Evolutionary conservation across 257 asterid species (phyloP).

Genomic region (Solanum corneliomulleri): DNA sequence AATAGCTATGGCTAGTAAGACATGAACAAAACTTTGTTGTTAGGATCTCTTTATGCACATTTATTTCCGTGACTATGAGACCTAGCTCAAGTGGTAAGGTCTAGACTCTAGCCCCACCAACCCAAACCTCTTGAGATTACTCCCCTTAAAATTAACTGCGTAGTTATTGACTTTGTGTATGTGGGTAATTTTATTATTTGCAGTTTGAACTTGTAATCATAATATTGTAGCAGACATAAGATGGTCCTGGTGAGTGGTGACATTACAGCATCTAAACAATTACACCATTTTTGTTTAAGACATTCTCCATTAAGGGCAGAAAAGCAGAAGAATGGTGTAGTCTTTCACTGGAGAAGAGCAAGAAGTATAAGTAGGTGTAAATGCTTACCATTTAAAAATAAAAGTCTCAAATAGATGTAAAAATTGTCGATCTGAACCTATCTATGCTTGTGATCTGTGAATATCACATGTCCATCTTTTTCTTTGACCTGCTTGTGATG

Average conservation of each 20-base stretch:
- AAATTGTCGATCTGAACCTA: not conserved
- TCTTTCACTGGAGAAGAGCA: not conserved
- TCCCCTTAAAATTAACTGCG: not conserved
- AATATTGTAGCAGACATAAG: not conserved
- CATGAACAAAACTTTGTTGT: not conserved
- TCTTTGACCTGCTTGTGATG: not conserved
- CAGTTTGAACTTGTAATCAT: not conserved
- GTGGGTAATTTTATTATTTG: not conserved
- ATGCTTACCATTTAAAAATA: not conserved
- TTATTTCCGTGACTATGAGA: not conserved
- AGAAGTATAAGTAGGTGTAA: not conserved
- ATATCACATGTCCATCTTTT: not conserved
- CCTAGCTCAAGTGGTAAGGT: not conserved
- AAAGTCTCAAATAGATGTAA: not conserved
- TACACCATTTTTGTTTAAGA: not conserved
- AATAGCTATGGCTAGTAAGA: not conserved
- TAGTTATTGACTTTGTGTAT: not conserved
- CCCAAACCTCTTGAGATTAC: not conserved
- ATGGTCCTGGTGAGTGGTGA: not conserved
- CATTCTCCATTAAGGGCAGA: not conserved
- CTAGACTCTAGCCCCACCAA: not conserved
- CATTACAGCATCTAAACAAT: not conserved
- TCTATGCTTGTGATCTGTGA: not conserved
- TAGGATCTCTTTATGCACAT: not conserved
- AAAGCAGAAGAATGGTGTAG: not conserved